These are phyloP conservation scores for Ramaria sp. DNA, from an alignment of 768 basidiomycete genomes.

Conservation along the genomic window DNA sequence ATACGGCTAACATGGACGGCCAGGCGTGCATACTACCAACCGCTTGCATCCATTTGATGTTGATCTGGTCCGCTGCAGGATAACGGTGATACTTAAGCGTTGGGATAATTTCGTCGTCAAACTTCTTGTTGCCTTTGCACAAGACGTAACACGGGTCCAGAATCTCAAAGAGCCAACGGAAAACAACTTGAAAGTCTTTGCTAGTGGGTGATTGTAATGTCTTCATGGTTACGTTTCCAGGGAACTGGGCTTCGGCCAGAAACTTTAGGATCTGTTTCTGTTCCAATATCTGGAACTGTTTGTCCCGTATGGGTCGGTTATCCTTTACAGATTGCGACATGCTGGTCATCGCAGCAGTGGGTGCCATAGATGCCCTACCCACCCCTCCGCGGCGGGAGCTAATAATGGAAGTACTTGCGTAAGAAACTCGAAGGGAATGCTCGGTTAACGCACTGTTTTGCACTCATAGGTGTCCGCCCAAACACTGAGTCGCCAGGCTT, in stretches of 20 bases:
- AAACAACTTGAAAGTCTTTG: constrained; percentile 79
- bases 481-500: constrained; percentile 39
- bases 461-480: constrained; percentile 64
- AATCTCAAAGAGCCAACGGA: constrained; percentile 61
- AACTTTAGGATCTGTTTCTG: constrained; percentile 67
- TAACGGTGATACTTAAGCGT: constrained; percentile 70
- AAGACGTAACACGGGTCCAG: constrained; percentile 61
- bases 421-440: constrained; percentile 3
- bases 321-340: constrained; percentile 57
- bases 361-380: constrained; percentile 42
- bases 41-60: constrained; percentile 78
- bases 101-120: constrained; percentile 77
- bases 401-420: constrained; percentile 14
- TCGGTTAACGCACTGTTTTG: constrained; percentile 33
- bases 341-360: constrained; percentile 23
- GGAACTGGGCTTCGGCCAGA: constrained; percentile 50
- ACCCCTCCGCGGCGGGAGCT: constrained; percentile 65
- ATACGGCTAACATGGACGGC: constrained; percentile 76
- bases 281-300: constrained; percentile 63
- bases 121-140: constrained; percentile 39
- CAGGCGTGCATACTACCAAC: constrained; percentile 89
- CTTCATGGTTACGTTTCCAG: constrained; percentile 41
- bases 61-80: constrained; percentile 69
- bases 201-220: constrained; percentile 70
- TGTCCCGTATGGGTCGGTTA: constrained; percentile 66